Evolutionary conservation across 331 rosid genomes (phyloP), one percentile per base, ranked within the genome.

Genomic region (Phaseolus coccineus): DNA sequence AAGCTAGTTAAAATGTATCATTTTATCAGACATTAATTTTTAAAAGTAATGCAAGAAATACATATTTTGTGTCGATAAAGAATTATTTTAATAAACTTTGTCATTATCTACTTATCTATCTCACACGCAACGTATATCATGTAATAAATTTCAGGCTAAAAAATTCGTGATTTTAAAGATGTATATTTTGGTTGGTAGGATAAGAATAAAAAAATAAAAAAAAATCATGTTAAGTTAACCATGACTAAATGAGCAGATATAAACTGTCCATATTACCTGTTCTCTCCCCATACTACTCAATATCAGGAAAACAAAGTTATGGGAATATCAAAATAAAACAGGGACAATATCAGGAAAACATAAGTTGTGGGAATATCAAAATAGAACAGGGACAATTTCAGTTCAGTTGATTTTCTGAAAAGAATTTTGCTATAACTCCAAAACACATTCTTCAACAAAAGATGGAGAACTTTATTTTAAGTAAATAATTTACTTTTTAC

Each of bases 91-190:
- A 46, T 11, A 33, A 10, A 80, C 9, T 14, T 1, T 14, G 3
- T 52, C 74, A 31, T 73, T 31, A 24, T 40, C 30, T 74, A 15
- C n/a, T 3, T 35, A 14, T 3, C 2, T 16, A 47, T 35, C 61
- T 51, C 52, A 62, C 52, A 58, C 15, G 42, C 1, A 76, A 51
- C 40, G 69, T 39, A 61, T 69, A 69, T 16, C 37, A 81, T 48
- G 30, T 69, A 28, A 76, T 7, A 69, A 22, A 81, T 62, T 25
- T 66, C 78, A 69, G 42, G 16, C 33, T 56, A 59, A 44, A 77
- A 77, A 65, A 37, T 71, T 33, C 40, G 30, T 40, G 31, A 81
- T 73, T 68, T 55, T 44, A 53, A 73, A 66, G 10, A 82, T 71
- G 65, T 22, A 25, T 57, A 28, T 47, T 48, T 61, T 73, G 73